These are phyloP conservation scores for Luzula sylvatica DNA, from an alignment of 176 grass and related monocot species.

Conservation along the genomic window DNA sequence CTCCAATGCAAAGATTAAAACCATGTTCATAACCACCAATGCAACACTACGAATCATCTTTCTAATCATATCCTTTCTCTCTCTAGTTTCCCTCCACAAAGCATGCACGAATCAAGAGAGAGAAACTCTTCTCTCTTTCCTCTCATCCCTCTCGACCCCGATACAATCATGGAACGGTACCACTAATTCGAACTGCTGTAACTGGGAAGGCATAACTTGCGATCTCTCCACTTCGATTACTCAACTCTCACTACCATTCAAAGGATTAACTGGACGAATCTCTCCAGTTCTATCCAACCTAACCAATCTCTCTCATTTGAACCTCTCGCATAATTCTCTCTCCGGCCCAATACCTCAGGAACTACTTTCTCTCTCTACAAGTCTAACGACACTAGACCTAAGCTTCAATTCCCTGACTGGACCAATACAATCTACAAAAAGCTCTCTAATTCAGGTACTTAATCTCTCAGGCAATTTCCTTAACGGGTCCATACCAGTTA, in stretches of 20 bases:
- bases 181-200: constrained; percentile 49
- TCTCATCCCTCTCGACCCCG: constrained; percentile 15
- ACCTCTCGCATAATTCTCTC: constrained; percentile 52
- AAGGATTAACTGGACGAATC: constrained; percentile 40
- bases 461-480: constrained; percentile 70
- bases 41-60: constrained; percentile 2
- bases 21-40: constrained; percentile 16
- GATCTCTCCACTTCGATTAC: constrained; percentile 19
- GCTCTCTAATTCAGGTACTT: constrained; percentile 39
- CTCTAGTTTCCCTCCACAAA: background rate
- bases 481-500: constrained; percentile 29
- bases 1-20: constrained; percentile 3
- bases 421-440: constrained; percentile 18
- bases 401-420: constrained; percentile 48
- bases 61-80: constrained; percentile 19
- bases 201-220: constrained; percentile 55
- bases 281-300: constrained; percentile 37
- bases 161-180: constrained; percentile 27
- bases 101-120: constrained; percentile 55
- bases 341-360: constrained; percentile 20
- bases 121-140: constrained; percentile 48
- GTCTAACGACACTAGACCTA: constrained; percentile 41
- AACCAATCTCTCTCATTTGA: constrained; percentile 28
- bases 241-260: constrained; percentile 29
- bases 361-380: constrained; percentile 36